Base-by-base conservation (phyloP, 2,329 filamentous ascomycete species). In the Cadophora luteo-olivacea region DNA sequence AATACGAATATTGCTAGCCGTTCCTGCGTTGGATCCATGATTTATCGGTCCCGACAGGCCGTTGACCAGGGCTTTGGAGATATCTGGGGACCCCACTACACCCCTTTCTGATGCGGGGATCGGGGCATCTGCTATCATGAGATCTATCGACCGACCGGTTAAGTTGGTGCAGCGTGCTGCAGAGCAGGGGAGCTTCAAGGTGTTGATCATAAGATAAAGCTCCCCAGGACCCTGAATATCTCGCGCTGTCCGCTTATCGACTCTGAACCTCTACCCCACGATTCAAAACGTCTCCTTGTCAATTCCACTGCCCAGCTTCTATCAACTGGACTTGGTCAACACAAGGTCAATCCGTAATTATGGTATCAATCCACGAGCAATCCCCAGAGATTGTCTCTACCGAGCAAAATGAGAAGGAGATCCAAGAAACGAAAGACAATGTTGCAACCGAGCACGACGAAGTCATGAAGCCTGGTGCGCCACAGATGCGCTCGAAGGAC, bases 401-500 rank as follows among this genome's bases (percentile, higher is more conserved):
- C 29, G 22, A 41, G 6, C 33, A 14, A 25, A 66, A 41, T 14
- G 58, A 54, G 29, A 64, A 24, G 38, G 38, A 41, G 14, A 52
- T 38, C 48, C 19, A 54, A n/a, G 38, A n/a, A 32, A 52, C 55
- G 19, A 66, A 66, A 19, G 32, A 66, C 24, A 16, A 52, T 29
- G 61, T 64, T 6, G 51, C 29, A 9, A 48, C 49, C 12, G 57
- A 66, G 24, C 29, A 66, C 33, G 29, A 49, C 57, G 58, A 66
- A 51, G 62, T 45, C 48, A 54, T 41, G 32, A 71, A 71, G 49
- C 41, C 29, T 41, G 64, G 19, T 38, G 60, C 33, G 6, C 73
- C 72, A 19, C 66, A 78, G 11, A 80, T 82, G 79, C 77, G 80
- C 9, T 77, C 79, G 5, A 77, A 74, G 5, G 70, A 74, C 4